Percentiles rank a stretch among this genome's conserved stretches.
phyloP scores from a whole-genome alignment of 1,284 basidiomycete genomes.

The Cutaneotrichosporon spelunceum region DNA sequence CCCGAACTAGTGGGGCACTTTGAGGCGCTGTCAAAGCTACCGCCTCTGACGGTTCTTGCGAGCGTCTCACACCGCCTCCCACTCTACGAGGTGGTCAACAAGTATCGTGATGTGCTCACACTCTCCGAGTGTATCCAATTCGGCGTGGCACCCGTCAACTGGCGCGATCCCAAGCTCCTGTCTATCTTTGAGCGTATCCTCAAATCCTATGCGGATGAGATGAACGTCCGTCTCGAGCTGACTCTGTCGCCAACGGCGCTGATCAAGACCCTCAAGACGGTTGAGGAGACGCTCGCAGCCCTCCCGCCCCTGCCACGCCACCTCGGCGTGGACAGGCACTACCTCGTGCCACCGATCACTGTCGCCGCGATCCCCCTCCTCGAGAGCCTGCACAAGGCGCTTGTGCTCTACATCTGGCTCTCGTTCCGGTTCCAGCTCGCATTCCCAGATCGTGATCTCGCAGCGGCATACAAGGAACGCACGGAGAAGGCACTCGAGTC shows the following conservation, averaged over 20 bases:
- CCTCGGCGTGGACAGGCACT: background rate
- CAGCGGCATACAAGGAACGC: constrained; percentile 60
- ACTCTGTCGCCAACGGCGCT: constrained; percentile 52
- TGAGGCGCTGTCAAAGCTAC: constrained; percentile 54
- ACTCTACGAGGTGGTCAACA: constrained; percentile 55
- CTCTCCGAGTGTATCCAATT: constrained; percentile 58
- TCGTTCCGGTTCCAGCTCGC: constrained; percentile 70
- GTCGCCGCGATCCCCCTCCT: constrained; percentile 54
- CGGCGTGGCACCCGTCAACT: constrained; percentile 53
- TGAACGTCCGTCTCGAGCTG: constrained; percentile 48
- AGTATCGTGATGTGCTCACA: constrained; percentile 52
- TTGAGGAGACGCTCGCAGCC: constrained; percentile 52
- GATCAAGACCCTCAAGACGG: constrained; percentile 53
- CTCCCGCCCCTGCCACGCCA: constrained; percentile 32
- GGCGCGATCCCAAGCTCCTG: constrained; percentile 52
- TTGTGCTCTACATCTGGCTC: constrained; percentile 86
- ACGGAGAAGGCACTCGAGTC: constrained; percentile 67
- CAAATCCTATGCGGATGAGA: constrained; percentile 46
- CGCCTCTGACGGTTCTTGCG: constrained; percentile 56
- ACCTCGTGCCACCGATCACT: constrained; percentile 33
- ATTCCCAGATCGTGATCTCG: constrained; percentile 62
- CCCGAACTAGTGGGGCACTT: constrained; percentile 39
- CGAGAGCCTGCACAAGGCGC: constrained; percentile 76
- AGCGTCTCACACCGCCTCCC: constrained; percentile 46
- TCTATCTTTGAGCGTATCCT: constrained; percentile 50